phyloP scores from a whole-genome alignment of 1,284 basidiomycete genomes.

The Ceratobasidium sp. region DNA sequence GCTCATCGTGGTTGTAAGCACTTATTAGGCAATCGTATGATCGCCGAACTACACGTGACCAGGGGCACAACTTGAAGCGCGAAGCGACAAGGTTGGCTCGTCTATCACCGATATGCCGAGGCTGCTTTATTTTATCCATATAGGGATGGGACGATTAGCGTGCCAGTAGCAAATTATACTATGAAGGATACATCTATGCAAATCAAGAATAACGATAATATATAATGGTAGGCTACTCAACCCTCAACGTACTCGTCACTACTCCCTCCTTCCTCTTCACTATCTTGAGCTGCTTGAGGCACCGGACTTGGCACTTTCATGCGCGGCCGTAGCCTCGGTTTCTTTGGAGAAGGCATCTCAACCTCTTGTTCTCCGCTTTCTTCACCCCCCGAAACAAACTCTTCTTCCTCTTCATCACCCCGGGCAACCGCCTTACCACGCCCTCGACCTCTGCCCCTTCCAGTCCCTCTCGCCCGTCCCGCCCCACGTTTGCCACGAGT shows the following conservation, averaged over 20 bases:
- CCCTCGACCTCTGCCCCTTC: slow-evolving; percentile 28
- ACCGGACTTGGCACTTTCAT: slow-evolving; percentile 41
- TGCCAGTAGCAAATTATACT: neutral
- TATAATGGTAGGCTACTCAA: neutral
- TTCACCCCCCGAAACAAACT: slow-evolving; percentile 21
- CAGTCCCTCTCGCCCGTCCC: slow-evolving; percentile 30
- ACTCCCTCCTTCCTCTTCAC: slow-evolving; percentile 16
- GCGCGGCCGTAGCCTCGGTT: slow-evolving; percentile 29
- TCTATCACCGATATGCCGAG: no score
- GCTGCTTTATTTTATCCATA: no score
- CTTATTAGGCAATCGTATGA: slow-evolving; percentile 28
- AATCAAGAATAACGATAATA: neutral
- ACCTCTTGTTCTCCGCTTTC: neutral
- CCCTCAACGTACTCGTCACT: slow-evolving; percentile 35
- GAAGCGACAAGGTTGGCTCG: no score
- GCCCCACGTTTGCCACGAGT: slow-evolving; percentile 24
- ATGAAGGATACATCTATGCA: neutral
- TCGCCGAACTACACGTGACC: neutral
- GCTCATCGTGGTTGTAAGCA: slow-evolving; percentile 24
- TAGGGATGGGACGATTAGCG: no score
- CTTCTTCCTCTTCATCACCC: slow-evolving; percentile 37
- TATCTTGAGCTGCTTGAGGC: slow-evolving; percentile 11
- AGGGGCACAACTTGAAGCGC: no score
- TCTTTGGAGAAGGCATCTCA: slow-evolving; percentile 21
- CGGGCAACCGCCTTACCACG: slow-evolving; percentile 21